Percentiles rank a stretch among this genome's conserved stretches.
Conservation (phyloP, 768 basidiomycete genomes). For the Tylopilus intermedius region DNA sequence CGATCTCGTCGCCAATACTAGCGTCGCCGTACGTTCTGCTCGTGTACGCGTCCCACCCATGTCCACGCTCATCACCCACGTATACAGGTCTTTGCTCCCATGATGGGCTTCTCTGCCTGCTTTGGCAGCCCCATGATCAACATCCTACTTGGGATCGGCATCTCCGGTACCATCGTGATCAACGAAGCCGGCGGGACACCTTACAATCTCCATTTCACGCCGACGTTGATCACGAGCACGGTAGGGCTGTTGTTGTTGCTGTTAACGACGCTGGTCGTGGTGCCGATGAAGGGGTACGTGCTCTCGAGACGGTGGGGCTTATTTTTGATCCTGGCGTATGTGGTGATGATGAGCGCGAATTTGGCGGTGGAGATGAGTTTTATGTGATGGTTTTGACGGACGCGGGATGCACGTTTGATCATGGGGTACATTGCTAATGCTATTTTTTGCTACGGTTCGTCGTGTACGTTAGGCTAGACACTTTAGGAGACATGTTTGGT, state of each 20-base stretch:
- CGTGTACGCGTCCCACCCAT: not conserved
- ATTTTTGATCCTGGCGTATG: conserved; percentile 70
- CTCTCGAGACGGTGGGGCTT: conserved; percentile 80
- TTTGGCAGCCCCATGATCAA: conserved; percentile 93
- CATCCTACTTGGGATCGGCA: conserved; percentile 84
- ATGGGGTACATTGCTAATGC: too few relatives aligned
- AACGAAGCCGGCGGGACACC: conserved; percentile 49
- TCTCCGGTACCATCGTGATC: conserved; percentile 86
- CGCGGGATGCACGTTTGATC: too few relatives aligned
- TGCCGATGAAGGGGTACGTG: conserved; percentile 80
- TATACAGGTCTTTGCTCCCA: conserved; percentile 70
- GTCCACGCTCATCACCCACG: not conserved
- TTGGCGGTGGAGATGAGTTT: conserved; percentile 65
- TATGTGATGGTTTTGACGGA: not conserved
- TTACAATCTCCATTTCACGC: conserved; percentile 72
- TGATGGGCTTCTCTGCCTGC: conserved; percentile 95
- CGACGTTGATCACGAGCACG: conserved; percentile 79
- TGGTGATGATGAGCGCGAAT: conserved; percentile 71
- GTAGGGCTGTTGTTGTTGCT: conserved; percentile 78
- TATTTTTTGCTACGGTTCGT: too few relatives aligned
- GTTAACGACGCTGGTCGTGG: conserved; percentile 69
- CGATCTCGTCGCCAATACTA: conserved; percentile 95
- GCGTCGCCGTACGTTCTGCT: conserved; percentile 65
- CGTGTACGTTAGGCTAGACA: too few relatives aligned
- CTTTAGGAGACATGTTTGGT: too few relatives aligned